Percentiles rank a stretch among this genome's conserved stretches.
phyloP scores from a whole-genome alignment of 495 filamentous ascomycete genomes.

The Trichocladium antarcticum region DNA sequence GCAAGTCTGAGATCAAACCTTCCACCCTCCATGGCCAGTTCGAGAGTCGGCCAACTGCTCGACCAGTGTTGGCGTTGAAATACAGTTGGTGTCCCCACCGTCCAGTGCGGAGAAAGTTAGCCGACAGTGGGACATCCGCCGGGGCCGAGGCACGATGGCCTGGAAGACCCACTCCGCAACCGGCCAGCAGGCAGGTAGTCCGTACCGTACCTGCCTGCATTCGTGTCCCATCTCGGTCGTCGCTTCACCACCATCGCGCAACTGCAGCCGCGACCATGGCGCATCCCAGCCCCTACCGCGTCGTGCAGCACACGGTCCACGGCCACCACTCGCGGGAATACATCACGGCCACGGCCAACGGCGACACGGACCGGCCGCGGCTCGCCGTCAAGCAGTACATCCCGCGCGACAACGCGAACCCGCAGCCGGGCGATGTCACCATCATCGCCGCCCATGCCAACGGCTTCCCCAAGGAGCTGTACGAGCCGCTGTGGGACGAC shows the following conservation, averaged over 20 bases:
- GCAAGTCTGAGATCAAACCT: too few species aligned
- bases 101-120: background rate
- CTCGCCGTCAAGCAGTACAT: conserved; percentile 78
- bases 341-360: conserved; percentile 48
- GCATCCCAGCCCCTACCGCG: conserved; percentile 19
- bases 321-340: conserved; percentile 67
- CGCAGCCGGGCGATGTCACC: conserved; percentile 63
- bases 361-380: conserved; percentile 52
- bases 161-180: too few species aligned
- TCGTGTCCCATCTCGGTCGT: background rate
- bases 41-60: too few species aligned
- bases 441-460: conserved; percentile 79
- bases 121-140: background rate
- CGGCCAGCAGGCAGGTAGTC: too few species aligned
- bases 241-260: background rate
- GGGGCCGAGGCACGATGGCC: background rate
- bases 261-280: conserved; percentile 2
- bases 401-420: conserved; percentile 51
- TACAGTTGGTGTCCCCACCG: too few species aligned
- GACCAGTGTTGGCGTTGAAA: too few species aligned
- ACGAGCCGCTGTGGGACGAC: conserved; percentile 80
- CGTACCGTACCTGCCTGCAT: background rate
- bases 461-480: conserved; percentile 85
- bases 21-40: too few species aligned
- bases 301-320: conserved; percentile 50